Evolutionary conservation across 306 rosid genomes (phyloP).

Genomic region (Dalbergia cultrata): DNA sequence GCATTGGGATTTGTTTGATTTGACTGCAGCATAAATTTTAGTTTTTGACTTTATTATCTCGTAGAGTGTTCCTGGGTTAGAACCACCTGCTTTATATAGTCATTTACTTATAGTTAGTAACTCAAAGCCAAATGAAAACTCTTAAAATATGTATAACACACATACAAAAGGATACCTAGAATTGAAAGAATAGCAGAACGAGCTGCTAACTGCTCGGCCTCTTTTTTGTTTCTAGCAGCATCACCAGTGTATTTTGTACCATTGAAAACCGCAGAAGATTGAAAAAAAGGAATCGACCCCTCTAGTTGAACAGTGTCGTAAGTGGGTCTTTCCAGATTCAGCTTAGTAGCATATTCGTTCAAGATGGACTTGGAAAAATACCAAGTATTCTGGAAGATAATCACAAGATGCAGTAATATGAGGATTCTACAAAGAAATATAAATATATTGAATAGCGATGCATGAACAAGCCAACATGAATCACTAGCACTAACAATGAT

Average conservation of each 20-base stretch:
- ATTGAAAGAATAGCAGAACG: conserved; percentile 53
- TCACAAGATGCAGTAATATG: neutral
- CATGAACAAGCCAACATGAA: neutral
- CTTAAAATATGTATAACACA: neutral
- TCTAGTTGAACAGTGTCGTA: conserved; percentile 46
- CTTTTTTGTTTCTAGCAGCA: conserved; percentile 54
- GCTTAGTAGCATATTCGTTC: conserved; percentile 60
- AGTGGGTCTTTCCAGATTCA: conserved; percentile 47
- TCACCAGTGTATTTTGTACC: conserved; percentile 53
- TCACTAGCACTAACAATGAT: neutral
- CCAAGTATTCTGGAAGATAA: conserved; percentile 41
- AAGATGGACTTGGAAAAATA: conserved; percentile 65
- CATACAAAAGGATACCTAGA: conserved; percentile 49
- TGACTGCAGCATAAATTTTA: conserved; percentile 34
- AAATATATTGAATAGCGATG: neutral
- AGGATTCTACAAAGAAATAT: neutral
- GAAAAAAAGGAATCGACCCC: conserved; percentile 49
- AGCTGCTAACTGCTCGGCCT: conserved; percentile 72
- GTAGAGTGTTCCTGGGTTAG: conserved; percentile 30
- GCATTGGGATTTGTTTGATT: neutral
- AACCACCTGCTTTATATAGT: conserved; percentile 42
- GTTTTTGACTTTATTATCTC: conserved; percentile 55
- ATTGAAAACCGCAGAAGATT: conserved; percentile 57
- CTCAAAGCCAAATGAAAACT: neutral
- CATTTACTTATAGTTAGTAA: conserved; percentile 34